Evolutionary conservation across 306 rosid species (phyloP), one percentile per base, ranked within the genome.

Genomic region (Quercus alba): DNA sequence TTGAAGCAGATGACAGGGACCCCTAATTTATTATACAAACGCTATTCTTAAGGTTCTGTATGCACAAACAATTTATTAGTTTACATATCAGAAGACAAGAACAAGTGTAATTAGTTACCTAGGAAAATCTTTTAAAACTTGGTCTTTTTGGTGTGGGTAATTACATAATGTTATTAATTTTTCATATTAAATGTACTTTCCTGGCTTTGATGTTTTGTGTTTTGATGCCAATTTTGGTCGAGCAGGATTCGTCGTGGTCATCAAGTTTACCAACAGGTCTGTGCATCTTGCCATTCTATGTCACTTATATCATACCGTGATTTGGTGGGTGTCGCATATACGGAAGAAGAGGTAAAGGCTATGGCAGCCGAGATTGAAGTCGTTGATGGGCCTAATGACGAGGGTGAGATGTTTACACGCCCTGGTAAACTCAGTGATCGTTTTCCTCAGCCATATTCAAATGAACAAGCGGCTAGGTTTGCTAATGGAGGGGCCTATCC

Each of bases 331-430:
- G 93, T 95, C 33, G 99, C 99, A 57, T 95, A 95, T 79, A 95
- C 99, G 9, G 99, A 95, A 86, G 99, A 93, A 55, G 99, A 95
- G 87, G 91, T 91, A 55, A 95, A 95, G 86, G 99, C 94, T 44
- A 93, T 95, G 98, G 99, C 99, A 6, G 97, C 99, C 76, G 99
- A 95, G 87, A 95, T 95, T 93, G 99, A 95, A 89, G 99, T 95
- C 68, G 87, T 56, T 76, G 99, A 95, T 87, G 99, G 99, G 74
- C 99, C 98, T 67, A 95, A 95, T 75, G 99, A 95, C 57, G 99
- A 95, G 93, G 98, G 99, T 70, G 98, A 95, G 93, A 90, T 93
- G 98, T 95, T 91, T 80, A 81, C 98, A 35, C 98, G 99, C 78
- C 99, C 98, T 3, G 99, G 99, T 83, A 95, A 95, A 88, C 98